Evolutionary conservation across 805 yeast genomes (phyloP).

Genomic region (Candida ovalis): DNA sequence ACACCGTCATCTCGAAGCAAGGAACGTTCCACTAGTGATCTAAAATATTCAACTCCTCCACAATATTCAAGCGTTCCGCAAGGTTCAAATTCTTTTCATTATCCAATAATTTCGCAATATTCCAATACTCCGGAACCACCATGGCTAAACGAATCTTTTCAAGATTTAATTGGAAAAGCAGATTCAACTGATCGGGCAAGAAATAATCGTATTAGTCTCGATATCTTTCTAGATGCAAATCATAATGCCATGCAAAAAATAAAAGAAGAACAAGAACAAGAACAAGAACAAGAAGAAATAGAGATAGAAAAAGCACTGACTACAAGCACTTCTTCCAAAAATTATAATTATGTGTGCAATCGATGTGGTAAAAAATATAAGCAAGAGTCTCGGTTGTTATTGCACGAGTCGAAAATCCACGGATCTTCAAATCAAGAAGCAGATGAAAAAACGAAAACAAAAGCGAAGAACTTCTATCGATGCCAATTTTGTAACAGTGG

Average conservation of each 20-base stretch:
- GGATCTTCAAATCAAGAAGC: background rate
- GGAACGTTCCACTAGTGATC: too few species aligned
- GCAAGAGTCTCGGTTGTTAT: background rate
- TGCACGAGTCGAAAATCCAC: background rate
- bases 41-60: too few species aligned
- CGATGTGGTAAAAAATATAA: background rate
- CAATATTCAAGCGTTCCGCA: too few species aligned
- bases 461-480: background rate
- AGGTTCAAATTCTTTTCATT: too few species aligned
- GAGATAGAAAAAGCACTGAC: background rate
- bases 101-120: too few species aligned
- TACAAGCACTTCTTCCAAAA: background rate
- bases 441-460: background rate
- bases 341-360: background rate
- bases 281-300: background rate
- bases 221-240: too few species aligned
- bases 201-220: background rate
- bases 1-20: background rate
- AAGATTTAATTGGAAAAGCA: background rate
- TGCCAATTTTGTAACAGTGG: background rate
- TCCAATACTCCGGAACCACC: too few species aligned
- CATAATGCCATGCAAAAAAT: too few species aligned
- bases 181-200: background rate
- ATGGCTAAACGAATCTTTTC: background rate
- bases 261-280: too few species aligned